Base-by-base conservation (phyloP, 2,329 filamentous ascomycete species). In the Colletotrichum endophyticum region DNA sequence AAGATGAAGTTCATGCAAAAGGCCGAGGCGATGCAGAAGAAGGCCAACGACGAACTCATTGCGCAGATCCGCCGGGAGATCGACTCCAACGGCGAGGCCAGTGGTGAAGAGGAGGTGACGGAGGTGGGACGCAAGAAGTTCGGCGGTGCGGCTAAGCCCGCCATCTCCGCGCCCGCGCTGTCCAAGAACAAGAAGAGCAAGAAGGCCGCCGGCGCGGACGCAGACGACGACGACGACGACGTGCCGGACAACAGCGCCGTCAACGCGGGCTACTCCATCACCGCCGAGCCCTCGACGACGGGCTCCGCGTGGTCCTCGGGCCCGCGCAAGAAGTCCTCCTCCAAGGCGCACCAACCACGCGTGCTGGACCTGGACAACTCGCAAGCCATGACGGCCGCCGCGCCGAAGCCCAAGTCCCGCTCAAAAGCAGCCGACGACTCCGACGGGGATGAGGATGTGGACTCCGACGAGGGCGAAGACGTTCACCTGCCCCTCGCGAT, bases 1-100 rank as follows among this genome's bases (percentile, higher is more conserved):
- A 91, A 91, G 68, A 95, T 99, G 94, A 95, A 95, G 77, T 99
- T 99, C 83, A 99, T 99, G 97, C 92, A 94, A 81, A 95, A 94
- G 79, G 95, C 96, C 2, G 96, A 98, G 81, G 94, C 94, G 32
- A 89, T 92, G 49, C 92, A 92, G 81, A 96, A 94, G 84, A 92
- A 94, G 78, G 91, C 92, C 73, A 98, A 99, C 79, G 95, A 98
- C 80, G 94, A 95, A 72, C 91, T 95, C 73, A 87, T 95, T 15
- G 89, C 88, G 57, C 89, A 92, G 79, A 91, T 98, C 66, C 90
- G 93, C 66, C 91, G 92, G 72, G 94, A 96, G 64, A 88, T 98
- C 57, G 92, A 93, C 32, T 93, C 92, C 7, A 88, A 91, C 25
- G 87, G 86, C n/a, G 88, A 88, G 79, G 85, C 86, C 36, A 87